Evolutionary conservation across 495 filamentous ascomycete species (phyloP), one percentile per base, ranked within the genome.

Genomic region (Massariosphaeria phaeospora): DNA sequence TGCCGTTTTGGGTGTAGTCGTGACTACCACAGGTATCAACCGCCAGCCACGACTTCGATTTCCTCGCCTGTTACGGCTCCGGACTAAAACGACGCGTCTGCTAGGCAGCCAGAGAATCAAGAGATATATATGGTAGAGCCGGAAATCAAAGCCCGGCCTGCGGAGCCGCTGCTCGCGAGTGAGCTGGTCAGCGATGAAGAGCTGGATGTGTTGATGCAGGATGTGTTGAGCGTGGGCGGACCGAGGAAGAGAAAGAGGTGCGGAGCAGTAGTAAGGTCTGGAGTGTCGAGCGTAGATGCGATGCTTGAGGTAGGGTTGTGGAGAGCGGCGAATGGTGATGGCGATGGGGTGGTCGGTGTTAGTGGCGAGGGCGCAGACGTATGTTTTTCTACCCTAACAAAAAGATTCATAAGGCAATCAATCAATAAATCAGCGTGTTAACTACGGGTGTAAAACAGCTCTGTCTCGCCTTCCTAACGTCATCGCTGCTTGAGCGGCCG

Each of bases 401-500:
- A 17, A 39, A 15, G 20, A 15, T 5, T 7, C n/a, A 18, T 17
- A 8, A 8, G 30, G 35, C 7, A 17, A 39, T 7, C n/a, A 15
- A 18, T 39, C 20, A 17, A 39, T 6, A 18, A 8, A n/a, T 13
- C n/a, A n/a, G n/a, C n/a, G n/a, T n/a, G n/a, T n/a, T n/a, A n/a
- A n/a, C n/a, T n/a, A n/a, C n/a, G n/a, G n/a, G n/a, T n/a, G n/a
- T n/a, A n/a, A n/a, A n/a, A n/a, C 42, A 67, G 46, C 34, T 69
- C 21, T n/a, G 23, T 18, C 48, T 52, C 13, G 17, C 42, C 1
- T 17, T 61, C 17, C 30, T 70, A 10, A 38, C 52, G 15, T 44
- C 63, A 6, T 64, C 65, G 35, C 57, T 71, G 12, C 61, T 69
- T 11, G 10, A 18, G 11, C 13, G 46, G 15, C 33, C 50, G 4